A percentile compares a stretch with the other conserved stretches of the same genome.
phyloP scores from a whole-genome alignment of 2,329 filamentous ascomycete species.

The Tolypocladium guangdongense region DNA sequence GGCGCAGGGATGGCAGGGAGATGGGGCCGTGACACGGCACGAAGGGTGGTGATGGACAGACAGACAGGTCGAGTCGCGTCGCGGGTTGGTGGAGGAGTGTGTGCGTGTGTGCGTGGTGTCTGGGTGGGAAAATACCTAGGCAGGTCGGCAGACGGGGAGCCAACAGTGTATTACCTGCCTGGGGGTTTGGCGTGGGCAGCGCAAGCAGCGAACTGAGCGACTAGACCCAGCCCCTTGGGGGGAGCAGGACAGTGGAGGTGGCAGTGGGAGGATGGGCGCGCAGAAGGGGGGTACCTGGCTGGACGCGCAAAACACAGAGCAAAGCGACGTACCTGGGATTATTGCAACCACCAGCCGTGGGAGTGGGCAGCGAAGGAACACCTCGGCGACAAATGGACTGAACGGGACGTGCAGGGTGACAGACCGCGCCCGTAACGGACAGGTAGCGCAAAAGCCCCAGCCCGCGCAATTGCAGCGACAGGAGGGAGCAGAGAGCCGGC shows the following conservation, averaged over 20 bases:
- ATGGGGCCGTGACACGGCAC: constrained; percentile 37
- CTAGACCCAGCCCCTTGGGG: not conserved
- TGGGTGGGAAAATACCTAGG: constrained; percentile 22
- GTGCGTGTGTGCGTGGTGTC: constrained; percentile 12
- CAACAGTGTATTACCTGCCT: not conserved
- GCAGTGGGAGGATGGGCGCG: not conserved
- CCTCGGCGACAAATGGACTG: not conserved
- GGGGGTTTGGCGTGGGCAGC: constrained; percentile 1
- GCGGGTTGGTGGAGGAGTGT: constrained; percentile 28
- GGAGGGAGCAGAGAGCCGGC: not conserved
- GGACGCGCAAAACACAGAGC: not conserved
- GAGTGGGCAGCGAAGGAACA: not conserved
- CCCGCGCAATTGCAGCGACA: not conserved
- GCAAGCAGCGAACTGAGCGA: constrained; percentile 1
- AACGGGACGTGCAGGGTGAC: not conserved
- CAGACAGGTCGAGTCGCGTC: constrained; percentile 26
- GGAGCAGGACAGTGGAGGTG: not conserved
- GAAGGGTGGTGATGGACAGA: constrained; percentile 24
- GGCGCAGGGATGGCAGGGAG: constrained; percentile 26
- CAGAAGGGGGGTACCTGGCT: not conserved
- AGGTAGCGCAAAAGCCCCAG: not conserved
- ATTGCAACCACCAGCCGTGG: not conserved
- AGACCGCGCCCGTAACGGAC: not conserved
- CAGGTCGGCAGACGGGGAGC: constrained; percentile 3
- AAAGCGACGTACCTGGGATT: not conserved